These are phyloP conservation scores for Hypoxylon sp. DNA, from an alignment of 2,329 filamentous ascomycete species.

Conservation along the genomic window DNA sequence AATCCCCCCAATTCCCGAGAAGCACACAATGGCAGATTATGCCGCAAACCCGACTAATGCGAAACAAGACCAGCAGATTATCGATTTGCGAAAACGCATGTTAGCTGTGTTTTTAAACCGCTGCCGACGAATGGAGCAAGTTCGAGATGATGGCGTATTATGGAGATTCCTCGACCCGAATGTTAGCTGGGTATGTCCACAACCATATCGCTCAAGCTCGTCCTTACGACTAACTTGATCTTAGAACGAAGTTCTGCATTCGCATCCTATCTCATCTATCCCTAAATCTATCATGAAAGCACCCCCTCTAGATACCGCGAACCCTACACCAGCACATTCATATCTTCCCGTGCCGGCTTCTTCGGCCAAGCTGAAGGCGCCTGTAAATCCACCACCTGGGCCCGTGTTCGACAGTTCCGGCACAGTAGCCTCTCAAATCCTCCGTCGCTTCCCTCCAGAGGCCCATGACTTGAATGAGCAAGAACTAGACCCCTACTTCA, in stretches of 20 bases:
- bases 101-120: constrained; percentile 94
- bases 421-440: constrained; percentile 68
- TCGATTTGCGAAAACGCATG: constrained; percentile 97
- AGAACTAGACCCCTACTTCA: constrained; percentile 95
- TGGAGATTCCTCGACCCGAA: constrained; percentile 99
- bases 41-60: constrained; percentile 97
- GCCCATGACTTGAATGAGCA: constrained; percentile 83
- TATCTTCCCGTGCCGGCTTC: constrained; percentile 88
- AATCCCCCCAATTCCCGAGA: constrained; percentile 97
- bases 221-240: constrained; percentile 48
- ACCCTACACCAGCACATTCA: constrained; percentile 86
- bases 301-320: constrained; percentile 94
- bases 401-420: constrained; percentile 57
- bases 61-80: constrained; percentile 97
- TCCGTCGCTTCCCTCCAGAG: constrained; percentile 86
- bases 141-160: constrained; percentile 94
- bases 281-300: constrained; percentile 96
- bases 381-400: constrained; percentile 57
- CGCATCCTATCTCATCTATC: constrained; percentile 89
- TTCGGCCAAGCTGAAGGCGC: constrained; percentile 86
- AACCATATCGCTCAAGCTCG: constrained; percentile 1
- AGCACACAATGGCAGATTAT: constrained; percentile 99
- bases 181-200: constrained; percentile 88
- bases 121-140: constrained; percentile 91
- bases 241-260: constrained; percentile 94